A percentile compares a stretch with the other conserved stretches of the same genome.
These are phyloP conservation scores for Ophiocordyceps sinensis DNA, from an alignment of 2,329 filamentous ascomycete genomes.

Conservation along the genomic window DNA sequence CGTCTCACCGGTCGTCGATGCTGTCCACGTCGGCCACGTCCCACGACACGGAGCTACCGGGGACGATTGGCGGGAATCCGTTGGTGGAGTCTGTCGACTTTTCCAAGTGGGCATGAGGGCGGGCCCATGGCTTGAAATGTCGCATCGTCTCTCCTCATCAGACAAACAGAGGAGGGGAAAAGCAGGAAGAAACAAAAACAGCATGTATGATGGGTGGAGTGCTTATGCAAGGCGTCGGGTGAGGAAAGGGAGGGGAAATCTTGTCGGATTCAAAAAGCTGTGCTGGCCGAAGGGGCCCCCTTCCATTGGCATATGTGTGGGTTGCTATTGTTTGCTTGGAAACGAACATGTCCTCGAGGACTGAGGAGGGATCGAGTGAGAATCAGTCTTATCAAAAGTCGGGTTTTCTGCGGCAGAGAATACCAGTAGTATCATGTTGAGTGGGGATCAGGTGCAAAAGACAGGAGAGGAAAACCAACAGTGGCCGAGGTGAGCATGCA, in stretches of 20 bases:
- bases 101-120: slow-evolving; percentile 22
- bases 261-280: not conserved
- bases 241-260: not conserved
- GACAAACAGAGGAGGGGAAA: not conserved
- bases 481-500: too few relatives aligned
- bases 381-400: too few relatives aligned
- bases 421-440: too few relatives aligned
- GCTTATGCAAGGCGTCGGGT: not conserved
- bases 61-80: slow-evolving; percentile 14
- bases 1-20: slow-evolving; percentile 43
- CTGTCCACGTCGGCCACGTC: slow-evolving; percentile 37
- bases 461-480: too few relatives aligned
- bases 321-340: not conserved
- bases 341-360: not conserved
- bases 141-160: not conserved
- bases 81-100: slow-evolving; percentile 24
- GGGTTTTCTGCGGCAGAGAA: too few relatives aligned
- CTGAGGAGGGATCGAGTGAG: too few relatives aligned
- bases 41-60: slow-evolving; percentile 36
- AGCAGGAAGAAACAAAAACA: not conserved
- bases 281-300: not conserved
- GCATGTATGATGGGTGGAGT: not conserved
- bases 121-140: not conserved
- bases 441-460: too few relatives aligned
- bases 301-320: not conserved